Base-by-base conservation (phyloP, 2,329 filamentous ascomycete genomes). In the Colletotrichum sp. region DNA sequence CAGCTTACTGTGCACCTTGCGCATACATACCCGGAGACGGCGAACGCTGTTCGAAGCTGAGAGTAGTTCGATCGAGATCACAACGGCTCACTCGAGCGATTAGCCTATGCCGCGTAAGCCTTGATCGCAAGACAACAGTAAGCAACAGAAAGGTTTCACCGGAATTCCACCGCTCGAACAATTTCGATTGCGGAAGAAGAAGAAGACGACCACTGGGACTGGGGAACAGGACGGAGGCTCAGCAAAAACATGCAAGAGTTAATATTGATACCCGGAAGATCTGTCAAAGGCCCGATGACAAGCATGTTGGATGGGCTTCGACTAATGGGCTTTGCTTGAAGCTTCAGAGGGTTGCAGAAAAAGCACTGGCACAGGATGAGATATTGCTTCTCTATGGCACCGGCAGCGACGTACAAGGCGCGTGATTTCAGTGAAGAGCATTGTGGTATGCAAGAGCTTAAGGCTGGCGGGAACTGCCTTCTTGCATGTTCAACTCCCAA, bases 381-480 rank as follows among this genome's bases (percentile, higher is more conserved):
- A 48, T 48, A 48, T 48, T 7, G 39, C 39, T n/a, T n/a, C 9
- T 48, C 39, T 48, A n/a, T n/a, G 18, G 39, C 39, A 12, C 18
- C 9, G 6, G 18, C 18, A 48, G 39, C 39, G 18, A 48, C 2
- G 0, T n/a, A n/a, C 18, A 48, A 48, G 39, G 18, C 9, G 5
- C 39, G 3, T 0, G 1, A n/a, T n/a, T 12, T 7, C 0, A 3
- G 39, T n/a, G 0, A 12, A 48, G 18, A 48, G 39, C 18, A 0
- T 48, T 21, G 18, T 48, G 9, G 18, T n/a, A 48, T 1, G 18
- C 9, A 48, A 48, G 18, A 7, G 39, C 18, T 48, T 48, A 10
- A n/a, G 39, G 18, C 18, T 48, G 39, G 9, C 39, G 18, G 39
- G 9, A n/a, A 48, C 39, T 52, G n/a, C 43, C n/a, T 13, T 52